phyloP scores from a whole-genome alignment of 164 flowering plant species.

The Piper longum region DNA sequence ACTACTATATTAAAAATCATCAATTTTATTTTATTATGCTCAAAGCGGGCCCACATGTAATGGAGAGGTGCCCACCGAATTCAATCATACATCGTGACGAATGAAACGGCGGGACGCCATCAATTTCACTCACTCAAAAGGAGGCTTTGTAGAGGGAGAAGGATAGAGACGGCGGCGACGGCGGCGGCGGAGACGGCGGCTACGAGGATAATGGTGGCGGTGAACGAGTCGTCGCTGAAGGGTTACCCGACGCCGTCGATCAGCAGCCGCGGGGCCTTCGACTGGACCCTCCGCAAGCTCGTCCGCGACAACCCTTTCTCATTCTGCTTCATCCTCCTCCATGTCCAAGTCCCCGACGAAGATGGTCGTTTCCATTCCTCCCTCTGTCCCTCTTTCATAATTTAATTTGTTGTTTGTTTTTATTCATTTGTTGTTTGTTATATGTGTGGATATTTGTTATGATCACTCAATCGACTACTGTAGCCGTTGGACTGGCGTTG shows the following conservation, averaged over 20 bases:
- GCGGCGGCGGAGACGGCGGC: slow-evolving; percentile 5
- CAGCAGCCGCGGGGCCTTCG: slow-evolving; percentile 78
- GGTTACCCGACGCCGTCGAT: slow-evolving; percentile 86
- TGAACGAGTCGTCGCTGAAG: slow-evolving; percentile 76
- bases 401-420: not conserved
- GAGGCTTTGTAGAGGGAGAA: no score
- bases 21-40: no score
- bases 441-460: not conserved
- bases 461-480: not conserved
- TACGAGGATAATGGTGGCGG: slow-evolving; percentile 71
- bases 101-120: no score
- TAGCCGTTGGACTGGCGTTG: no score
- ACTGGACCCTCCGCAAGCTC: slow-evolving; percentile 80
- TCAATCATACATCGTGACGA: no score
- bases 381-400: not conserved
- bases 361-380: slow-evolving; percentile 37
- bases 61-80: no score
- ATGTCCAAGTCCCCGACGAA: slow-evolving; percentile 89
- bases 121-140: no score
- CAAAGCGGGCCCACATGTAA: no score
- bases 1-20: no score
- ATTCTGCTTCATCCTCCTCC: slow-evolving; percentile 75
- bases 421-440: not conserved
- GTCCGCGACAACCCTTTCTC: slow-evolving; percentile 53
- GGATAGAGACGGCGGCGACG: no score